Evolutionary conservation across 306 rosid species (phyloP).

Genomic region (Trifolium dubium): DNA sequence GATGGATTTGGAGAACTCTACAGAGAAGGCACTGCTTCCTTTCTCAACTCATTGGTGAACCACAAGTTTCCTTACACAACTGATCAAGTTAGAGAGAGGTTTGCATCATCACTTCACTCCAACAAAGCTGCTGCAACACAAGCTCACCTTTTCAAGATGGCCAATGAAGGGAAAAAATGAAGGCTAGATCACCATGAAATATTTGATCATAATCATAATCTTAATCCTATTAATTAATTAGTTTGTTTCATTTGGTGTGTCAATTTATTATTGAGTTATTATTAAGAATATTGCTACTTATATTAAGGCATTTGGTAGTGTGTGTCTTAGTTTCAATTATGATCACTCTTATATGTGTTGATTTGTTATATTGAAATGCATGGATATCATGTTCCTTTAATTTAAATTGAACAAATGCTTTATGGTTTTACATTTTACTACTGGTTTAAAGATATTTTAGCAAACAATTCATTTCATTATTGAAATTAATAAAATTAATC

Average conservation of each 20-base stretch:
- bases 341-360: conserved; percentile 30
- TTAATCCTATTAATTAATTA: neutral
- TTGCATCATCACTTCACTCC: conserved; percentile 63
- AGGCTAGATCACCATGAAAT: conserved; percentile 51
- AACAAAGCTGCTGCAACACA: conserved; percentile 77
- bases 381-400: conserved; percentile 39
- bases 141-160: conserved; percentile 77
- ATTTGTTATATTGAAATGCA: conserved; percentile 35
- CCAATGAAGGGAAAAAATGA: conserved; percentile 77
- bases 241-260: conserved; percentile 35
- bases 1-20: conserved; percentile 80
- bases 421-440: conserved; percentile 15
- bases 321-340: conserved; percentile 39
- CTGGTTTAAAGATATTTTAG: too few species aligned
- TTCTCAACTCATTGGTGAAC: conserved; percentile 83
- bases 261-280: conserved; percentile 19
- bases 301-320: conserved; percentile 39
- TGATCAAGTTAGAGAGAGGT: conserved; percentile 70
- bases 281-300: neutral
- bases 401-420: conserved; percentile 38
- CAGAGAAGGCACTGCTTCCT: conserved; percentile 84
- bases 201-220: neutral
- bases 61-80: conserved; percentile 72
- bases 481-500: too few species aligned
- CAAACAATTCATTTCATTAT: too few species aligned